Conservation (phyloP, 352 stramenopile genomes). For the Saprolegnia diclina region DNA sequence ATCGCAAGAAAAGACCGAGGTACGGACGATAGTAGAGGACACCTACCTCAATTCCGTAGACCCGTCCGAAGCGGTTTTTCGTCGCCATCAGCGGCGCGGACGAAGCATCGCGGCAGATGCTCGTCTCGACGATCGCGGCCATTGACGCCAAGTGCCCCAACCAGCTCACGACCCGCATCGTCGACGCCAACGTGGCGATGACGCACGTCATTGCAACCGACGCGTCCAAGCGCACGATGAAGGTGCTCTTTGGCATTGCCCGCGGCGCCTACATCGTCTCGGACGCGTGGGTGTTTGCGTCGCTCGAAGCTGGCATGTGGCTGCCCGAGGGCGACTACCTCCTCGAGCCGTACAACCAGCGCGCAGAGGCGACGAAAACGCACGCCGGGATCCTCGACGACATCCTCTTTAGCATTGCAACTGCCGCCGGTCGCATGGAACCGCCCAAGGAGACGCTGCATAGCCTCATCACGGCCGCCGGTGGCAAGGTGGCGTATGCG, state of each 20-base stretch:
- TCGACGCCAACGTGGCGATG: slow-evolving; percentile 70
- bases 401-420: neutral
- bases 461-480: slow-evolving; percentile 11
- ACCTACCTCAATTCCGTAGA: neutral
- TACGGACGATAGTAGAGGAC: neutral
- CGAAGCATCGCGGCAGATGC: slow-evolving; percentile 43
- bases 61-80: slow-evolving; percentile 36
- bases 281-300: slow-evolving; percentile 72
- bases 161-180: slow-evolving; percentile 62
- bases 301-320: slow-evolving; percentile 66
- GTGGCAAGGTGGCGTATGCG: slow-evolving; percentile 4
- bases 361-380: neutral
- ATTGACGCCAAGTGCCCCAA: slow-evolving; percentile 59
- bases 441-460: slow-evolving; percentile 19
- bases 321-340: slow-evolving; percentile 63
- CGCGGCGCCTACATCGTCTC: slow-evolving; percentile 75
- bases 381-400: neutral
- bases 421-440: neutral
- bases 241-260: slow-evolving; percentile 78
- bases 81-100: slow-evolving; percentile 75
- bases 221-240: slow-evolving; percentile 70
- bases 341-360: slow-evolving; percentile 30
- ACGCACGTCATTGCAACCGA: slow-evolving; percentile 72
- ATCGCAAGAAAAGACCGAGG: neutral
- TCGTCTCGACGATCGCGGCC: slow-evolving; percentile 71